These are phyloP conservation scores for Saxophila tyrrhenica DNA, from an alignment of 495 filamentous ascomycete genomes.

Conservation along the genomic window DNA sequence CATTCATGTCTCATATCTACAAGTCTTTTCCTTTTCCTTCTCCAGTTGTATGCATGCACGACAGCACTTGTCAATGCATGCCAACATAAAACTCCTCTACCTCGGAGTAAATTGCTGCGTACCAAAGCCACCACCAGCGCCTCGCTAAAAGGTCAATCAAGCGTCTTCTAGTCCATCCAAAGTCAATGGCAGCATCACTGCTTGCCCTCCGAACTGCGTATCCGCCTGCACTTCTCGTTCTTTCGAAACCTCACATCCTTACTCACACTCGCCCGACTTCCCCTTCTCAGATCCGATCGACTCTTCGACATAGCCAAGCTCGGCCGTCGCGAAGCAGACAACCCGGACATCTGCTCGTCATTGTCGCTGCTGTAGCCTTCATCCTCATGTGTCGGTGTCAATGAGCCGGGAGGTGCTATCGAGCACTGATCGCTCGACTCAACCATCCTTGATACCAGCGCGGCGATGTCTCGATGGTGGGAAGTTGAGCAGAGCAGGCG, in stretches of 20 bases:
- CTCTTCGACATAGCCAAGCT: background rate
- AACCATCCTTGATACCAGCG: slow-evolving; percentile 22
- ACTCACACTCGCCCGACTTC: background rate
- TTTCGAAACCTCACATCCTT: background rate
- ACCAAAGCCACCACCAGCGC: background rate
- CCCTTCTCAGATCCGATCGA: background rate
- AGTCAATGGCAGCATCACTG: background rate
- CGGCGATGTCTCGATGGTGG: slow-evolving; percentile 21
- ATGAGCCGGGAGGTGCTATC: background rate
- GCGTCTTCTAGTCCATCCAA: background rate
- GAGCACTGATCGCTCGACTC: slow-evolving; percentile 22
- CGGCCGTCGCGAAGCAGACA: background rate
- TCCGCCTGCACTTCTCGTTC: background rate
- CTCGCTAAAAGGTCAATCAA: background rate
- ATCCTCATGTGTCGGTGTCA: background rate
- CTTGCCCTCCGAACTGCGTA: background rate
- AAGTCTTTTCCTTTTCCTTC: background rate
- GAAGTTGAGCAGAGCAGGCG: slow-evolving; percentile 20
- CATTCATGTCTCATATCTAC: background rate
- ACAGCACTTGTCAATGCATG: background rate
- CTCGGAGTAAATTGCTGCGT: background rate
- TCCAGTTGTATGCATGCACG: background rate
- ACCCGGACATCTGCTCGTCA: background rate
- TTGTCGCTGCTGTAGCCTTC: background rate
- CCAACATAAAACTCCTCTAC: background rate